These are phyloP conservation scores for Kwoniella sp. DNA, from an alignment of 768 basidiomycete genomes.

Conservation along the genomic window DNA sequence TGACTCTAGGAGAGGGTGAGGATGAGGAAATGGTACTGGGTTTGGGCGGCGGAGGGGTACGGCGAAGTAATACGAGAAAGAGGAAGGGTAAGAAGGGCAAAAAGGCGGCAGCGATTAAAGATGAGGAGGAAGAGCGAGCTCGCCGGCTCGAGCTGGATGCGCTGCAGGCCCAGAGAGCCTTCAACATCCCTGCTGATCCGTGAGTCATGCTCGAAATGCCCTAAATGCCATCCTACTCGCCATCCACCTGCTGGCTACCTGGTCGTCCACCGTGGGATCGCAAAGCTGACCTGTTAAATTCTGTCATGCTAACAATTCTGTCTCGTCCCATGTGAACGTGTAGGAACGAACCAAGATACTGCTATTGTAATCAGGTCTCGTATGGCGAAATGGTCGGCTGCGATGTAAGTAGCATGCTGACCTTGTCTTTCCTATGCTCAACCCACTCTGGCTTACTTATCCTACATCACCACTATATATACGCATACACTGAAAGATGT, in stretches of 20 bases:
- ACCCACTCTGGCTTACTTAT: too few relatives aligned
- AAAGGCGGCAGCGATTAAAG: slow-evolving; percentile 12
- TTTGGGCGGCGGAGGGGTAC: slow-evolving; percentile 6
- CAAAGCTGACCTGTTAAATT: background rate
- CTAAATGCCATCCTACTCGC: too few relatives aligned
- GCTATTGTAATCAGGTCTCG: slow-evolving; percentile 53
- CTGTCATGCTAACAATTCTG: background rate
- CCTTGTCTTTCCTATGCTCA: background rate
- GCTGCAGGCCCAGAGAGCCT: slow-evolving; percentile 3
- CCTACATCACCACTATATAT: too few relatives aligned
- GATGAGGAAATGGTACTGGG: slow-evolving; percentile 18
- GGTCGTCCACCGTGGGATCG: too few relatives aligned
- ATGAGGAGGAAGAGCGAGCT: background rate
- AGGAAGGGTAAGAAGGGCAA: slow-evolving; percentile 25
- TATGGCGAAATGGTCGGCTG: slow-evolving; percentile 54
- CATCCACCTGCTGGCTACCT: too few relatives aligned
- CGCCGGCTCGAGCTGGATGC: background rate
- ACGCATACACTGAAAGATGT: too few relatives aligned
- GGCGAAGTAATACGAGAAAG: slow-evolving; percentile 1
- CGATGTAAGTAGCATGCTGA: slow-evolving; percentile 37
- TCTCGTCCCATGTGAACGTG: background rate
- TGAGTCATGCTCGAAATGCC: slow-evolving; percentile 32
- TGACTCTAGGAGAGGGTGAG: slow-evolving; percentile 4
- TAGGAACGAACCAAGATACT: slow-evolving; percentile 54
- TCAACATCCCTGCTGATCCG: slow-evolving; percentile 45